Conservation (phyloP, 192 early-diverging fungal species). For the Entomortierella parvispora region DNA sequence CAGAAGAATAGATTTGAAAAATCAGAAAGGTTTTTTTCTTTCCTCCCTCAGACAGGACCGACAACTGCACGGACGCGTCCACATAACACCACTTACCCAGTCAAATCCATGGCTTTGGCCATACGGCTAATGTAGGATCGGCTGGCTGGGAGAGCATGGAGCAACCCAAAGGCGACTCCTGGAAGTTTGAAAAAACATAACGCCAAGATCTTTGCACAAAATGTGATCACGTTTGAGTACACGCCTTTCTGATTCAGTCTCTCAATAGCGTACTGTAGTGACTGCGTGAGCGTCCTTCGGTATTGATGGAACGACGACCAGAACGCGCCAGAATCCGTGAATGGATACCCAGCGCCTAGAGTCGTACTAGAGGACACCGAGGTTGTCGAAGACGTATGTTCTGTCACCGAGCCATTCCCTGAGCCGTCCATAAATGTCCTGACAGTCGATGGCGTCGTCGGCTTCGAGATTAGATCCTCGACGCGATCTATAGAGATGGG, state of each 20-base stretch:
- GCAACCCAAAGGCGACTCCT: constrained; percentile 54
- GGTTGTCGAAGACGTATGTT: constrained; percentile 34
- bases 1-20: background rate
- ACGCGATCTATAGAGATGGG: constrained; percentile 25
- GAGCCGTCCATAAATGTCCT: constrained; percentile 48
- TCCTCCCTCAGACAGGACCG: no score
- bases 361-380: constrained; percentile 49
- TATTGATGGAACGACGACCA: constrained; percentile 53
- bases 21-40: background rate
- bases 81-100: constrained; percentile 19
- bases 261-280: constrained; percentile 56
- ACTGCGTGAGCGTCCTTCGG: constrained; percentile 38
- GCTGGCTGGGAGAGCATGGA: constrained; percentile 55
- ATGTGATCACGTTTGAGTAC: constrained; percentile 59
- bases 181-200: constrained; percentile 62
- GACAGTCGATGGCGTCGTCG: constrained; percentile 45
- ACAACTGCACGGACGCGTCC: background rate
- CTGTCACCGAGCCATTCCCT: constrained; percentile 35
- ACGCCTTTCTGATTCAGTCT: constrained; percentile 56
- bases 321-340: constrained; percentile 42
- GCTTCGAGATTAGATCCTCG: constrained; percentile 39
- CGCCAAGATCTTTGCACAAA: constrained; percentile 62
- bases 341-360: constrained; percentile 44
- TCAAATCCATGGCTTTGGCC: constrained; percentile 41
- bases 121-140: constrained; percentile 53